Base-by-base conservation (phyloP, 1,284 basidiomycete genomes). In the Trichosporon inkin region DNA sequence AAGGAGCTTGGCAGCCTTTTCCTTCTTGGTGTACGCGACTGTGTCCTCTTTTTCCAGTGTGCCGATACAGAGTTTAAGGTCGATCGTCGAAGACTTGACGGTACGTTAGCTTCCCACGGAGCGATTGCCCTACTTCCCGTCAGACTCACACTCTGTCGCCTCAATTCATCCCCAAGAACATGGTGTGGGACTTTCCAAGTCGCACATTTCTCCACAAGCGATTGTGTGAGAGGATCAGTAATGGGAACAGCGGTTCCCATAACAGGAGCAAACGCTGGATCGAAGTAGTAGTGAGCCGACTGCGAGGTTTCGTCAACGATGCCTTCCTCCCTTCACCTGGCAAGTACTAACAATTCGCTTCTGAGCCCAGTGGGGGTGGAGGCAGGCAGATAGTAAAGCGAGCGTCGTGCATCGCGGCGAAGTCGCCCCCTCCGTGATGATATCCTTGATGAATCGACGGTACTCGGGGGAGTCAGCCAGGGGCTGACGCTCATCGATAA, bases 381-480 rank as follows among this genome's bases (percentile, higher is more conserved):
- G 78, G 10, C 88, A 87, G 67, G 84, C 87, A 68, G 87, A 88
- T 47, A 97, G 82, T 55, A 97, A 82, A 19, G 90, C 92, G 32
- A 97, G 82, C 17, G 93, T 84, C 5, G 92, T 94, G 63, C 92
- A 93, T 47, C 94, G 85, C 24, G 96, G 96, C 2, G 91, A 90
- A 36, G 88, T 95, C 75, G 85, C 88, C 24, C 86, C 89, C 70
- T 99, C 95, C 0, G 93, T 98, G 58, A 99, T 88, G 49, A 91
- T 89, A 76, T 97, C 92, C 79, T 93, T 94, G 67, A 98, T 86
- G 76, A 97, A 99, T 19, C 90, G 85, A 66, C 86, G 86, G 77
- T 97, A 99, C 74, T 99, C 95, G 10, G 85, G 90, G 41, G 90
- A 91, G 78, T 97, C 94, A 11, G 94, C 93, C 56, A 99, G 82